phyloP scores from a whole-genome alignment of 2,329 filamentous ascomycete species.

The Orbilia brochopaga region DNA sequence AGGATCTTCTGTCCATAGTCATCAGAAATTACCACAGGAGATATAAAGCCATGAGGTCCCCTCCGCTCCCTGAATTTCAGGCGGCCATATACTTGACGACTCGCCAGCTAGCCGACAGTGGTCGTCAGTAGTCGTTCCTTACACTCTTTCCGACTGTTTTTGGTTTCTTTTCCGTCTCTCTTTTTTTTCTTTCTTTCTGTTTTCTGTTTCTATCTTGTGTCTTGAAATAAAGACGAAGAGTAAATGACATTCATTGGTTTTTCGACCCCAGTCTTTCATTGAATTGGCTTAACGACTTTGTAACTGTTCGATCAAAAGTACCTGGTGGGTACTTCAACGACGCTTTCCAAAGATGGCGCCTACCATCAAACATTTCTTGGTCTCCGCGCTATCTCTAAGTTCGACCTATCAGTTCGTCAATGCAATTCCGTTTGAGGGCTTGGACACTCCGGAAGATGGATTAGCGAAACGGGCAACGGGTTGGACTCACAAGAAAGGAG shows the following conservation, averaged over 20 bases:
- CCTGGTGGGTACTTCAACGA: constrained; percentile 18
- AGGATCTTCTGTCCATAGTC: constrained; percentile 1
- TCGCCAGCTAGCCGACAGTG: constrained; percentile 25
- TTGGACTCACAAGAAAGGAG: not conserved
- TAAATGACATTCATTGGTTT: constrained; percentile 3
- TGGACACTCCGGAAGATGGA: constrained; percentile 12
- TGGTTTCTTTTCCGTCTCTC: no score
- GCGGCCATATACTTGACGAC: constrained; percentile 17
- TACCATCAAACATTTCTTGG: constrained; percentile 8
- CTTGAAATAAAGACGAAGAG: constrained; percentile 1
- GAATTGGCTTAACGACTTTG: not conserved
- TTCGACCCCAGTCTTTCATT: constrained; percentile 22
- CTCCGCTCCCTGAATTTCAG: constrained; percentile 9
- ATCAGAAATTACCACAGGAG: constrained; percentile 14
- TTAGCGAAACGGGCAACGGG: constrained; percentile 8
- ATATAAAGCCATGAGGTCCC: constrained; percentile 37
- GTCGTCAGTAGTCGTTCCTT: constrained; percentile 27
- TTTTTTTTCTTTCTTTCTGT: not conserved
- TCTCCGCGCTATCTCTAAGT: constrained; percentile 28
- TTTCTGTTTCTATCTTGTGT: constrained; percentile 18
- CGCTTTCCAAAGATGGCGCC: constrained; percentile 29
- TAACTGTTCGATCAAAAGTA: constrained; percentile 6
- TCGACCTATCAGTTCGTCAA: constrained; percentile 5
- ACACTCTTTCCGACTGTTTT: not conserved
- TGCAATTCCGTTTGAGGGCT: constrained; percentile 14